Conservation (phyloP, 768 basidiomycete genomes). For the Rhodotorula sphaerocarpa region DNA sequence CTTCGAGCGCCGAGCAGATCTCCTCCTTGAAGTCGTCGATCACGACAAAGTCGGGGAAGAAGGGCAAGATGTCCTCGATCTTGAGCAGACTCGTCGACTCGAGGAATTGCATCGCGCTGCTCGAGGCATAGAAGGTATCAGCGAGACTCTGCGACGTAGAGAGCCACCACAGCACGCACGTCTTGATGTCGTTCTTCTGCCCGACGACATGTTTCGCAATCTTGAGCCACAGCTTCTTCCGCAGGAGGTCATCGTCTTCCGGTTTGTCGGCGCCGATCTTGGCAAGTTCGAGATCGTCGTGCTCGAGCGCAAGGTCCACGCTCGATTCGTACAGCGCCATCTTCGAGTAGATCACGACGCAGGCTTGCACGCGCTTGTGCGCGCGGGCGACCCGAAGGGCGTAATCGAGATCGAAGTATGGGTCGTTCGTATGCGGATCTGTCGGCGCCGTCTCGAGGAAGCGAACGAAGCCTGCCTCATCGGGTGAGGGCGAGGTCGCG, state of each 20-base stretch:
- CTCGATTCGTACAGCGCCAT: conserved; percentile 96
- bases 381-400: conserved; percentile 85
- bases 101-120: conserved; percentile 90
- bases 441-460: conserved; percentile 75
- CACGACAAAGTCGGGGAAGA: conserved; percentile 99
- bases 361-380: conserved; percentile 69
- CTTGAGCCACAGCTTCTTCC: conserved; percentile 96
- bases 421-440: conserved; percentile 71
- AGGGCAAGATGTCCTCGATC: conserved; percentile 96
- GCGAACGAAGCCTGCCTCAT: conserved; percentile 45
- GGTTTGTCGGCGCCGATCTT: conserved; percentile 93
- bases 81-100: conserved; percentile 90
- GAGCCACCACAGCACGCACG: conserved; percentile 59
- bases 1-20: conserved; percentile 89
- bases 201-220: conserved; percentile 98
- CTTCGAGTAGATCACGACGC: conserved; percentile 92
- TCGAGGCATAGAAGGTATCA: too few species aligned
- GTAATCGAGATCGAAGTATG: conserved; percentile 95
- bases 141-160: not conserved
- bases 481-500: conserved; percentile 50
- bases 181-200: conserved; percentile 95
- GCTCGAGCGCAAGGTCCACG: conserved; percentile 86
- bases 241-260: conserved; percentile 64
- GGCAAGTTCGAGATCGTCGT: conserved; percentile 89
- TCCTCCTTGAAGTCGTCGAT: conserved; percentile 99